Evolutionary conservation across 2,329 filamentous ascomycete genomes (phyloP), one percentile per base, ranked within the genome.

Genomic region (Orbilia oligospora): DNA sequence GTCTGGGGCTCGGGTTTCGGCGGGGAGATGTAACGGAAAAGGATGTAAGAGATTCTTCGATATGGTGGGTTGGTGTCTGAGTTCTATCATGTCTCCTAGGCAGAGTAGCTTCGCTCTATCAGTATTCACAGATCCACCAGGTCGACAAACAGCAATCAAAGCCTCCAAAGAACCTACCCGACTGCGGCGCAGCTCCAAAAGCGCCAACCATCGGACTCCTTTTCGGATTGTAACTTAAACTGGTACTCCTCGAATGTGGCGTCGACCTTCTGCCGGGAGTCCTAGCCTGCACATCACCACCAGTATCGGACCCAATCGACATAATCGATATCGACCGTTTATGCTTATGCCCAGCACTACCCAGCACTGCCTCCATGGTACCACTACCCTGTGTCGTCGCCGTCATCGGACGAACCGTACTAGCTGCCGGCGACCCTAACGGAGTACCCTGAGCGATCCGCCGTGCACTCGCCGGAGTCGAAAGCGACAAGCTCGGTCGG

Each of bases 271-370:
- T 55, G 5, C 75, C 75, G 24, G 75, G 68, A 49, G 63, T 78
- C 53, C 75, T 61, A 30, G 49, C 55, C 55, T 72, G 75, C 18
- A 78, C 68, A 33, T 78, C 75, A 5, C 75, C 75, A 24, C 20
- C 53, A 38, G 75, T 68, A 49, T 86, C 82, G 20, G 89, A 89
- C 10, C 91, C 91, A 81, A 95, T 89, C 9, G 93, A 95, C 55
- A 95, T 90, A 80, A 96, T 95, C 18, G 93, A 96, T 33, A 96
- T 88, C 2, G 93, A 95, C 81, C 92, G 88, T 83, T 91, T 90
- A 82, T 94, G 92, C 67, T 87, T 86, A 82, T 91, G 89, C n/a
- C 87, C 86, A 41, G 82, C 58, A 24, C 76, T 79, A 41, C 75
- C 68, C 18, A 64, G 38, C 36, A 46, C 46, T 22, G 53, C 68